Evolutionary conservation across 305 asterid species (phyloP).

Genomic region (Fraxinus greggii): DNA sequence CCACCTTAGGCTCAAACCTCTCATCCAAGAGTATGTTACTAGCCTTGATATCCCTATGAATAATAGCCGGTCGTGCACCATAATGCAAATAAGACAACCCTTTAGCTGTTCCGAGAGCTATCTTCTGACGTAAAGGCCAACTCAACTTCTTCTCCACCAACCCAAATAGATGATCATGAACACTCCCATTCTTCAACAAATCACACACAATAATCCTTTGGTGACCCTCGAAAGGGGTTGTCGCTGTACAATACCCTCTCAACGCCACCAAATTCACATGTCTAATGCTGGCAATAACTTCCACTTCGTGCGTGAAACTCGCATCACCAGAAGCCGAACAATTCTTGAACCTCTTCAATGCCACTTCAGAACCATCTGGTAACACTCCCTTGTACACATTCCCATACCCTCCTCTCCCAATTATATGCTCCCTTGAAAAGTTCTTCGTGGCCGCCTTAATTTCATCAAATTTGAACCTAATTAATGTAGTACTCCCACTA

Average conservation of each 20-base stretch:
- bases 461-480: constrained; percentile 45
- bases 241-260: constrained; percentile 60
- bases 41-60: constrained; percentile 61
- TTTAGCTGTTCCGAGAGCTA: constrained; percentile 52
- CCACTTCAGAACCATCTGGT: constrained; percentile 54
- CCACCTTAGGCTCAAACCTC: constrained; percentile 54
- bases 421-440: constrained; percentile 44
- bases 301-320: constrained; percentile 52
- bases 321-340: constrained; percentile 57
- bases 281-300: constrained; percentile 59
- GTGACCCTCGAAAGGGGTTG: constrained; percentile 54
- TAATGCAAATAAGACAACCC: constrained; percentile 58
- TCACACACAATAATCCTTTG: constrained; percentile 69
- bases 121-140: constrained; percentile 51
- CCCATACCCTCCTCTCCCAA: constrained; percentile 64
- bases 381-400: constrained; percentile 51
- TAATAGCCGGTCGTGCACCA: constrained; percentile 50
- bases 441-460: constrained; percentile 40
- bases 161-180: constrained; percentile 57
- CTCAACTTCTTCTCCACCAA: constrained; percentile 31
- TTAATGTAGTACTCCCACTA: constrained; percentile 39
- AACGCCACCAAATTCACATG: constrained; percentile 56
- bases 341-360: constrained; percentile 59
- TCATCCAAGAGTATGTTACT: constrained; percentile 61
- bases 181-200: constrained; percentile 53